These are phyloP conservation scores for Glycine latifolia DNA, from an alignment of 306 rosid genomes.

Conservation along the genomic window DNA sequence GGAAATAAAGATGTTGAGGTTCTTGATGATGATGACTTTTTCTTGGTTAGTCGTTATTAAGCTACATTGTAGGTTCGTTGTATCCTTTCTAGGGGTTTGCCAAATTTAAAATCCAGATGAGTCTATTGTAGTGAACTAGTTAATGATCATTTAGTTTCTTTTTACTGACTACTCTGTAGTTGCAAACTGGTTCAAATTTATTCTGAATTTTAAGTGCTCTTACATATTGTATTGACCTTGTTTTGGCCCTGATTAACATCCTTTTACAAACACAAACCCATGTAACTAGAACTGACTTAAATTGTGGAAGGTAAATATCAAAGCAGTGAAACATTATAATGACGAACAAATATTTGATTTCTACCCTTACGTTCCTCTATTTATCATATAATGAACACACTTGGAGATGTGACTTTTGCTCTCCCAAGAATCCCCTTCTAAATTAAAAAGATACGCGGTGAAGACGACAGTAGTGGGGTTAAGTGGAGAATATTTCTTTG, in stretches of 20 bases:
- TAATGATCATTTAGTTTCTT: conserved; percentile 28
- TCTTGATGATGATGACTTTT: conserved; percentile 73
- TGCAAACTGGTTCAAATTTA: conserved; percentile 36
- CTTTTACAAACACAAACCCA: background rate
- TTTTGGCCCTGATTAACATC: conserved; percentile 11
- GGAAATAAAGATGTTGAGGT: conserved; percentile 77
- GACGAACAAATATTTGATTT: conserved; percentile 8
- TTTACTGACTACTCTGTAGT: conserved; percentile 30
- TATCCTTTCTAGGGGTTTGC: conserved; percentile 33
- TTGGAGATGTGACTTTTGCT: background rate
- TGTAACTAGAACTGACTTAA: conserved; percentile 19
- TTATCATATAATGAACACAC: background rate
- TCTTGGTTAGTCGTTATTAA: conserved; percentile 70
- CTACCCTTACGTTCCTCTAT: background rate
- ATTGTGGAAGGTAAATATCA: conserved; percentile 15
- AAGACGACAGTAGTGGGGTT: background rate
- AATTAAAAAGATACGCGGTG: background rate
- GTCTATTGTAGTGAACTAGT: conserved; percentile 27
- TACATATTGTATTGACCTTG: conserved; percentile 26
- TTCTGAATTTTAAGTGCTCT: background rate
- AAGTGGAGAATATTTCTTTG: background rate
- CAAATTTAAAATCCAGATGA: conserved; percentile 33
- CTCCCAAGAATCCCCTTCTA: background rate
- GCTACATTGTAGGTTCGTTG: conserved; percentile 33
- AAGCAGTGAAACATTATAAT: conserved; percentile 22